Base-by-base conservation (phyloP, 495 filamentous ascomycete species). In the Usnea hakonensis region DNA sequence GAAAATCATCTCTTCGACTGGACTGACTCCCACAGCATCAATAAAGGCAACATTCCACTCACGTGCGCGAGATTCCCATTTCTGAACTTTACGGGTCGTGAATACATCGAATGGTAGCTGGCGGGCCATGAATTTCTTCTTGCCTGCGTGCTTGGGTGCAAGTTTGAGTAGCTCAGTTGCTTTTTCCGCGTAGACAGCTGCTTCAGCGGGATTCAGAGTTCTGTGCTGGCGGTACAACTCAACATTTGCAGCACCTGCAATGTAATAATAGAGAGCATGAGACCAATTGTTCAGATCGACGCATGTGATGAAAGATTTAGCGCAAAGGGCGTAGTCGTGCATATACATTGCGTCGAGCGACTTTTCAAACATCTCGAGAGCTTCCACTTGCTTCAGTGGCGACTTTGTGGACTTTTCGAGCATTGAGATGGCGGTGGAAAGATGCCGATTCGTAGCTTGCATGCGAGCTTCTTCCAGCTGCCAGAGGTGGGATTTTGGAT, bases 1-100 rank as follows among this genome's bases (percentile, higher is more conserved):
- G 72, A 93, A 96, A n/a, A 89, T 85, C 91, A 98, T 96, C 75
- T 98, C 94, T 68, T 91, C 85, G 3, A 90, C 72, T 0, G 94
- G 95, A 65, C 86, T 88, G 10, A 93, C 84, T 26, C 91, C 91
- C 33, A 95, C 78, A 2, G 87, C 91, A 66, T 97, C 93, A 4
- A 89, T 81, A 9, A 97, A 76, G 16, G 87, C 81, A 28, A 93
- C 74, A 4, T 80, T 77, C 74, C 85, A 82, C 32, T 82, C 78
- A 64, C 85, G 85, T 16, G 90, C 87, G 19, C 92, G 81, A 28
- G 86, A 83, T 68, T 95, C 87, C 93, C 91, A 97, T 76, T 95
- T 97, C 55, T 83, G 80, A 48, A 97, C 74, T 73, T 96, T 97
- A 36, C 91, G 86, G 55, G 79, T 75, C 0, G 93, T 89, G 69